These are phyloP conservation scores for Beauveria scarabaeidicola DNA, from an alignment of 2,329 filamentous ascomycete species.

Conservation along the genomic window DNA sequence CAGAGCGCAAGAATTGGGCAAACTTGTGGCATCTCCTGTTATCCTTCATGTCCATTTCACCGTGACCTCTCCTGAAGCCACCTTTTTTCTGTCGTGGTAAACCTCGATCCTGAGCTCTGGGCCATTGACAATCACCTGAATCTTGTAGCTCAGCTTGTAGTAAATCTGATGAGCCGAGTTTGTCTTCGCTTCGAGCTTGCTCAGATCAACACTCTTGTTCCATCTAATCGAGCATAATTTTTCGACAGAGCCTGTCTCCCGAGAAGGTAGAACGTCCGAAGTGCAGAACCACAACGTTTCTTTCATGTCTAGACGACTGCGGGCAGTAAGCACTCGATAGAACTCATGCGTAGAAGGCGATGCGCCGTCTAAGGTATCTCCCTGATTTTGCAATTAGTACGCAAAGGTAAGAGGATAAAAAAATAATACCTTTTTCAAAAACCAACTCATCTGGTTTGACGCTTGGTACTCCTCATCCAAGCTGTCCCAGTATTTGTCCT, in stretches of 20 bases:
- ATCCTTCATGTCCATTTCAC: conserved; percentile 3
- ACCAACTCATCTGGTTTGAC: conserved; percentile 21
- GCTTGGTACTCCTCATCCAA: conserved; percentile 5
- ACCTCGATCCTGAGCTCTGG: conserved; percentile 18
- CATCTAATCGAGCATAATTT: conserved; percentile 17
- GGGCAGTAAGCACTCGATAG: not conserved
- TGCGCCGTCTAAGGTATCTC: conserved; percentile 9
- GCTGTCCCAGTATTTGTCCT: too few species aligned
- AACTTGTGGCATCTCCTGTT: too few species aligned
- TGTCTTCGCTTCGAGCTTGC: conserved; percentile 5
- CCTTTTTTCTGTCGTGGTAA: conserved; percentile 8
- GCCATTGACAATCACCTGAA: conserved; percentile 18
- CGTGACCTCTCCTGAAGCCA: conserved; percentile 15
- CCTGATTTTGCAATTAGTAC: not conserved
- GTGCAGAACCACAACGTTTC: conserved; percentile 10
- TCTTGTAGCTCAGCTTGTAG: not conserved
- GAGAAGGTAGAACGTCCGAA: not conserved
- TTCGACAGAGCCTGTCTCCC: rapidly evolving
- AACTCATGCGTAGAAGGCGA: not conserved
- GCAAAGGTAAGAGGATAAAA: too few species aligned
- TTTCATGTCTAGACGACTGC: not conserved
- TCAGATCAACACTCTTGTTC: conserved; percentile 6
- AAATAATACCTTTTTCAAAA: conserved; percentile 15
- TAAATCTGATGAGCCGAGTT: conserved; percentile 6
- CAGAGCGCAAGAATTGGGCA: too few species aligned